Base-by-base conservation (phyloP, 225 moss, liverwort and hornwort species). In the Anthoceros angustus region DNA sequence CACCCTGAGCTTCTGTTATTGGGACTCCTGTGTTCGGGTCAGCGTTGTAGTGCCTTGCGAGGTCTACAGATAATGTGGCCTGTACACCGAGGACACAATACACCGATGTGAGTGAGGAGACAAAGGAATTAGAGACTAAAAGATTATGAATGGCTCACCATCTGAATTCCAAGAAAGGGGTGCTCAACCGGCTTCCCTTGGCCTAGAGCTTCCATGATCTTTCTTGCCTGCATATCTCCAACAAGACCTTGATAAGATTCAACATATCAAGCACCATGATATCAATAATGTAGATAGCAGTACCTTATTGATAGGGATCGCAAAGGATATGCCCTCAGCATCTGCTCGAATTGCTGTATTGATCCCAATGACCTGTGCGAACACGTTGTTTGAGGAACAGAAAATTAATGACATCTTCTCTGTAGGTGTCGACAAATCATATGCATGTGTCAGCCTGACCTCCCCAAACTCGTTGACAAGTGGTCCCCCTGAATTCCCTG, bases 331-430 rank as follows among this genome's bases (percentile, higher is more conserved):
- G 21, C 68, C 68, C 23, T 68, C 68, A 4, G 68, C 68, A 68
- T 68, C 68, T 48, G 68, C 68, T 50, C 68, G 43, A 55, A 68
- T 68, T 8, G 68, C 68, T 6, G 68, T 68, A 48, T 68, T 68
- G 39, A 68, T 68, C 2, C 68, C 68, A 25, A 68, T 68, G 25
- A 68, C 55, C 55, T 55, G n/a, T 20, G 23, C 18, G 18, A 7
- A 55, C 23, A 23, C 5, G 55, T 3, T 18, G 7, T 7, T 20
- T 18, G 18, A 55, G 18, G 16, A 55, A 18, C 18, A 6, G 46
- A 48, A 48, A 18, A 48, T 48, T 5, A 1, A 48, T 12, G 18
- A 48, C 46, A 12, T 48, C 14, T 5, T 18, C 14, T 18, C 18
- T 48, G 2, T 2, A 18, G 5, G 1, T 5, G 5, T 48, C 32